Evolutionary conservation across 1,139 yeast species (phyloP).

Genomic region (Yamadazyma songkhlaensis): DNA sequence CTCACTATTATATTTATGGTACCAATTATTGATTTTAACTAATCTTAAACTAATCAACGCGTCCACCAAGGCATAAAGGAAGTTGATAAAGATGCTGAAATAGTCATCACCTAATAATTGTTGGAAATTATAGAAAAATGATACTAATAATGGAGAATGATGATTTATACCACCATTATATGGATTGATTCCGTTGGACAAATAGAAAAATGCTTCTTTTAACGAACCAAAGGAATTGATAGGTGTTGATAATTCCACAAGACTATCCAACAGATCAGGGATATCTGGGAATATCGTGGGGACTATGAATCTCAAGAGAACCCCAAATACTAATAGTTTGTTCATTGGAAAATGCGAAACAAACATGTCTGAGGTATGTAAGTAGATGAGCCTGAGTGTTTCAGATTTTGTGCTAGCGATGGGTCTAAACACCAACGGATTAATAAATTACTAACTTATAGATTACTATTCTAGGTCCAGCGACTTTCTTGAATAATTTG

Average conservation of each 20-base stretch:
- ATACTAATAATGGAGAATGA: slow-evolving; percentile 73
- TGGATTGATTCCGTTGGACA: slow-evolving; percentile 57
- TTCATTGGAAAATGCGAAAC: slow-evolving; percentile 4
- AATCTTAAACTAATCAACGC: slow-evolving; percentile 39
- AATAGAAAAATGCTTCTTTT: slow-evolving; percentile 75
- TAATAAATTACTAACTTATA: slow-evolving; percentile 5
- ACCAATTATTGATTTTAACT: slow-evolving; percentile 40
- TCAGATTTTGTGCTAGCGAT: background rate
- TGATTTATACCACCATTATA: slow-evolving; percentile 87
- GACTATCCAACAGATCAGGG: slow-evolving; percentile 27
- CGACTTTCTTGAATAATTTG: slow-evolving; percentile 64
- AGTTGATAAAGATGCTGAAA: slow-evolving; percentile 15
- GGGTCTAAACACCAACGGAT: too few relatives aligned
- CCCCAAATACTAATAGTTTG: slow-evolving; percentile 20
- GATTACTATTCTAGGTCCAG: slow-evolving; percentile 3
- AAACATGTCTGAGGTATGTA: slow-evolving; percentile 4
- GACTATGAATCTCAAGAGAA: slow-evolving; percentile 26
- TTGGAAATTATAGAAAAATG: slow-evolving; percentile 27
- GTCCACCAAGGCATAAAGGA: slow-evolving; percentile 42
- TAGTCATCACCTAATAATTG: slow-evolving; percentile 20
- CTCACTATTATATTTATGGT: slow-evolving; percentile 26
- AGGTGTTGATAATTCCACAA: slow-evolving; percentile 79
- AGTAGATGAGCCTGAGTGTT: background rate
- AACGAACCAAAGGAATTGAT: slow-evolving; percentile 64
- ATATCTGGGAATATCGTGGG: slow-evolving; percentile 35